Conservation (phyloP, 352 stramenopile species). For the Globisporangium nagaii region DNA sequence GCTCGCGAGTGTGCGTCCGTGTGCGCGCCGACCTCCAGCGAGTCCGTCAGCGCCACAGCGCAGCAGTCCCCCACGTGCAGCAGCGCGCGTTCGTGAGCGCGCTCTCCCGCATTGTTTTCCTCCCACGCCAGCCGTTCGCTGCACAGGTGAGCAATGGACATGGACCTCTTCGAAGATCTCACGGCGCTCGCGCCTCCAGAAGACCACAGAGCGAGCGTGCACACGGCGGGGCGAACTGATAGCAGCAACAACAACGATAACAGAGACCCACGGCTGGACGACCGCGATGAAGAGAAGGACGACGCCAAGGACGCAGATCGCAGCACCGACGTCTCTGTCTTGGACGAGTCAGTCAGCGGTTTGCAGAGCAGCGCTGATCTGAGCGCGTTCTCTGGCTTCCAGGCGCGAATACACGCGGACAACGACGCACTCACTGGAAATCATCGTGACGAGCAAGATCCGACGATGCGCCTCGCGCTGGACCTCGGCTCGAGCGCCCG, state of each 20-base stretch:
- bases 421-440: background rate
- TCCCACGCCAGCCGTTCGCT: too few relatives aligned
- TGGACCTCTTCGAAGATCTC: constrained; percentile 9
- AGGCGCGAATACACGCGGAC: constrained; percentile 4
- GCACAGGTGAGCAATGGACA: background rate
- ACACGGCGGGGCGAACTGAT: too few relatives aligned
- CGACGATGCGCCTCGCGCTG: constrained; percentile 24
- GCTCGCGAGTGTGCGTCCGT: background rate
- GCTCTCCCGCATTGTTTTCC: too few relatives aligned
- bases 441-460: background rate
- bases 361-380: constrained; percentile 62
- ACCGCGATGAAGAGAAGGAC: background rate
- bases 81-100: too few relatives aligned
- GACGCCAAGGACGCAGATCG: background rate
- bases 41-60: too few relatives aligned
- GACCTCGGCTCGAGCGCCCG: constrained; percentile 16
- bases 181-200: constrained; percentile 6
- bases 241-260: too few relatives aligned
- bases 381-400: constrained; percentile 44
- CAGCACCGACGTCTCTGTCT: background rate
- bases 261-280: background rate
- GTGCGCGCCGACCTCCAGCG: too few relatives aligned
- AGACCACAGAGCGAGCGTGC: background rate
- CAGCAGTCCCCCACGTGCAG: too few relatives aligned
- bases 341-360: constrained; percentile 4